Base-by-base conservation (phyloP, 768 basidiomycete genomes). In the Lepiota subincarnata region DNA sequence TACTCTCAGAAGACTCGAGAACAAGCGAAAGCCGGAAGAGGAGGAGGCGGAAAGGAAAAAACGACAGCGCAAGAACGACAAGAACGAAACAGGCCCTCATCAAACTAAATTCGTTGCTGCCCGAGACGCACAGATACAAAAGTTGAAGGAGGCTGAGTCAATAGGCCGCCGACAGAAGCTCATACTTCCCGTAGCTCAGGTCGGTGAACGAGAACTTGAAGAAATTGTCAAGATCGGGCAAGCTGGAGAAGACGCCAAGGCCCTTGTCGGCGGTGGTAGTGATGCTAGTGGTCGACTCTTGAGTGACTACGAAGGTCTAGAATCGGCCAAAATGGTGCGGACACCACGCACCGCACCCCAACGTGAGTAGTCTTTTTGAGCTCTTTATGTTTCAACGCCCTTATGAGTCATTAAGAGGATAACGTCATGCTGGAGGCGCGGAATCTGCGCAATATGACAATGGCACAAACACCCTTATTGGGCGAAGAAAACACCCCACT, bases 161-260 rank as follows among this genome's bases (percentile, higher is more conserved):
- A 94, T 98, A 53, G 89, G 92, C 20, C 81, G 92, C 58, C 71
- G 97, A 59, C 73, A 92, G 60, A 91, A 90, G 68, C 75, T 99
- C 24, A 80, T 82, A 50, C 75, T 99, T 12, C 97, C 97, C 0
- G 71, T 73, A 20, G 92, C 96, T 5, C 97, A 99, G 62, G 97
- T 99, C 13, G 90, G 92, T 7, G 97, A 99, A 70, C 71, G 79
- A 2, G 97, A 99, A 68, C 70, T 99, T 47, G 97, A 98, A 71
- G 94, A 98, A 59, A 98, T 99, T 57, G 96, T 97, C 59, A 99
- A 98, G 75, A 98, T 98, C 63, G 97, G 97, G 0, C 84, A 90
- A 66, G 88, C 89, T 0, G 87, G 92, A 2, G 94, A 96, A 72
- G 87, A 81, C 61, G 90, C 96, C 14, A 87, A 93, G 66, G 83